A percentile compares a stretch with the other conserved stretches of the same genome.
phyloP scores from a whole-genome alignment of 2,329 filamentous ascomycete genomes.

The Davidsoniella eucalypti region DNA sequence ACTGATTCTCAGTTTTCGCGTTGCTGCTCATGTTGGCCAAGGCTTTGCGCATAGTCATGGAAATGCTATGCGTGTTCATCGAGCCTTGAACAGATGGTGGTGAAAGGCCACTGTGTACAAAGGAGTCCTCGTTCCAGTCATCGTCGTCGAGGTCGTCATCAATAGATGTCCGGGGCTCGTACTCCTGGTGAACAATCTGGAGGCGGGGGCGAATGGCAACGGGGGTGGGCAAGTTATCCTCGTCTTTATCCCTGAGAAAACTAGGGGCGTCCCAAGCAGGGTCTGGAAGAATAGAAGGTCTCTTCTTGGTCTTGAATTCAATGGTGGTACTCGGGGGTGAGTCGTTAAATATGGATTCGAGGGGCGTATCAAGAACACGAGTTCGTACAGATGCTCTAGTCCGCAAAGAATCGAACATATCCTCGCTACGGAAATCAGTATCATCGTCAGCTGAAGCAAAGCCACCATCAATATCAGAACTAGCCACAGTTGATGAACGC shows the following conservation, averaged over 20 bases:
- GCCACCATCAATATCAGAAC: conserved; percentile 51
- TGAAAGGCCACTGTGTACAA: conserved; percentile 37
- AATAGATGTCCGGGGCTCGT: conserved; percentile 30
- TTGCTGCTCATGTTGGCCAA: conserved; percentile 33
- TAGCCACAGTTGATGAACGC: conserved; percentile 42
- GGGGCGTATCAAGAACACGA: conserved; percentile 50
- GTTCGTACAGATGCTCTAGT: conserved; percentile 52
- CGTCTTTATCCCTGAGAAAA: conserved; percentile 36
- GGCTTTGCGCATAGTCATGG: conserved; percentile 37
- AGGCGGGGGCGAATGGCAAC: conserved; percentile 8
- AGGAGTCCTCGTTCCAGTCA: conserved; percentile 38
- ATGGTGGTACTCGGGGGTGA: conserved; percentile 50
- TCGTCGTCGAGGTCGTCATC: conserved; percentile 48
- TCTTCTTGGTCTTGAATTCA: conserved; percentile 4
- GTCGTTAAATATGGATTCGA: conserved; percentile 71
- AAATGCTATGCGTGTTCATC: conserved; percentile 35
- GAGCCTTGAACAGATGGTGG: conserved; percentile 35
- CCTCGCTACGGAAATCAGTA: conserved; percentile 63
- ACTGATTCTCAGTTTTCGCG: conserved; percentile 16
- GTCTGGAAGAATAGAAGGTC: conserved; percentile 11
- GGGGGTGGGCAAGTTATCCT: conserved; percentile 39
- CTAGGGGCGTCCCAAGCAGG: conserved; percentile 12
- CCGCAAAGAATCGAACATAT: conserved; percentile 58
- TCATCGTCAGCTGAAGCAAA: conserved; percentile 58
- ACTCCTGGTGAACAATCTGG: conserved; percentile 3